Conservation (phyloP, 345 rosid genomes). For the Hirschfeldia incana region DNA sequence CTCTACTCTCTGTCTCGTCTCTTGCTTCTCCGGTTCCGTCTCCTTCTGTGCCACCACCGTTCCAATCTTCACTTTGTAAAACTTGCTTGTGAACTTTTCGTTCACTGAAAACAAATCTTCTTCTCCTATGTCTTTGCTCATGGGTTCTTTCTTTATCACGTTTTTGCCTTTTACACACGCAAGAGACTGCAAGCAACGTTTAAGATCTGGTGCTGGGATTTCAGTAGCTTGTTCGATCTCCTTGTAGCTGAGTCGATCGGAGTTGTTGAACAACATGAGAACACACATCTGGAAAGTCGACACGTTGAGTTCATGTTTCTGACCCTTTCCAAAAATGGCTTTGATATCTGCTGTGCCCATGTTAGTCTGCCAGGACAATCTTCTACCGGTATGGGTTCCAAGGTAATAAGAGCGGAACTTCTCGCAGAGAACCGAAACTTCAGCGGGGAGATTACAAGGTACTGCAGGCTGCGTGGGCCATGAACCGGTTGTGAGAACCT, state of each 20-base stretch:
- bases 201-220: conserved; percentile 83
- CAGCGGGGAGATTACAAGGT: conserved; percentile 88
- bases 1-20: conserved; percentile 97
- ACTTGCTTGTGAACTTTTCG: conserved; percentile 91
- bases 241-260: conserved; percentile 79
- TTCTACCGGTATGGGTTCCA: conserved; percentile 93
- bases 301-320: conserved; percentile 95
- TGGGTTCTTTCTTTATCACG: conserved; percentile 94
- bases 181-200: conserved; percentile 90
- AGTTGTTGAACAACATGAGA: conserved; percentile 79
- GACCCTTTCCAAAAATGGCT: conserved; percentile 91
- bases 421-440: conserved; percentile 84
- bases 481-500: conserved; percentile 93
- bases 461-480: conserved; percentile 94
- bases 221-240: conserved; percentile 95
- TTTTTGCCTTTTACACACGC: conserved; percentile 94
- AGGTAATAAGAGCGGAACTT: conserved; percentile 93
- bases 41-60: conserved; percentile 98
- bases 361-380: conserved; percentile 97
- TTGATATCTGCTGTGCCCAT: conserved; percentile 97
- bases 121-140: conserved; percentile 93
- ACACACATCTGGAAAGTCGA: conserved; percentile 99
- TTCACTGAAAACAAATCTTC: conserved; percentile 82
- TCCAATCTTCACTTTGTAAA: conserved; percentile 96
- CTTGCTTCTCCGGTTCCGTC: conserved; percentile 96